These are phyloP conservation scores for Polyporus arcularius DNA, from an alignment of 768 basidiomycete species.

Conservation along the genomic window DNA sequence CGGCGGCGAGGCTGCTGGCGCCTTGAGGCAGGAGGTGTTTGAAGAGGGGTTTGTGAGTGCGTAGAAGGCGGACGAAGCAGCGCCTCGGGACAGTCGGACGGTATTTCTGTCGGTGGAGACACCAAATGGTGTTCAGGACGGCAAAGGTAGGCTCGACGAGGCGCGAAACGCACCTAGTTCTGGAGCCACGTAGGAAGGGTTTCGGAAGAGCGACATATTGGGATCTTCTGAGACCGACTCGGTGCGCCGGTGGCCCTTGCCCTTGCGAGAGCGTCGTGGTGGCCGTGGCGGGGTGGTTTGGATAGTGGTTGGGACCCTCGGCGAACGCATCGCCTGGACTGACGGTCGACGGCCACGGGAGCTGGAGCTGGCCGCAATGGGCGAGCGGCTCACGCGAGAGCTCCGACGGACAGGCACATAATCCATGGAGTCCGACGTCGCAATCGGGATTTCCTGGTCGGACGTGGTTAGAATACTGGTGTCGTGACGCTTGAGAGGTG, in stretches of 20 bases:
- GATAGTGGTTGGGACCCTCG: not conserved
- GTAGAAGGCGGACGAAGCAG: too few relatives aligned
- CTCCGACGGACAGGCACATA: not conserved
- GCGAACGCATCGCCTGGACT: not conserved
- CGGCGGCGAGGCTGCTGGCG: too few relatives aligned
- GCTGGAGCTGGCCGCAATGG: not conserved
- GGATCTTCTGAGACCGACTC: not conserved
- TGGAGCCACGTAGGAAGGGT: not conserved
- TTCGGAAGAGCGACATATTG: not conserved
- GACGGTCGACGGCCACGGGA: too few relatives aligned
- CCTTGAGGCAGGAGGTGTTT: too few relatives aligned
- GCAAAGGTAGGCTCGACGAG: not conserved
- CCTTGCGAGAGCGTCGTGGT: not conserved
- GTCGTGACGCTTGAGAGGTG: not conserved
- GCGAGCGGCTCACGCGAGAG: not conserved
- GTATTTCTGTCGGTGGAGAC: too few relatives aligned
- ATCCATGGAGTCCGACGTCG: not conserved
- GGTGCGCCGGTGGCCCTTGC: conserved; percentile 1
- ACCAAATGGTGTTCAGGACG: not conserved
- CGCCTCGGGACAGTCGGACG: too few relatives aligned
- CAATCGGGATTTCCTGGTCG: not conserved
- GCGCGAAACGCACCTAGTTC: not conserved
- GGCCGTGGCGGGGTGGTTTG: not conserved
- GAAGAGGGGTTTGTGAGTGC: too few relatives aligned
- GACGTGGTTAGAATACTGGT: not conserved